Conservation (phyloP, 345 rosid genomes). For the Populus deltoides region DNA sequence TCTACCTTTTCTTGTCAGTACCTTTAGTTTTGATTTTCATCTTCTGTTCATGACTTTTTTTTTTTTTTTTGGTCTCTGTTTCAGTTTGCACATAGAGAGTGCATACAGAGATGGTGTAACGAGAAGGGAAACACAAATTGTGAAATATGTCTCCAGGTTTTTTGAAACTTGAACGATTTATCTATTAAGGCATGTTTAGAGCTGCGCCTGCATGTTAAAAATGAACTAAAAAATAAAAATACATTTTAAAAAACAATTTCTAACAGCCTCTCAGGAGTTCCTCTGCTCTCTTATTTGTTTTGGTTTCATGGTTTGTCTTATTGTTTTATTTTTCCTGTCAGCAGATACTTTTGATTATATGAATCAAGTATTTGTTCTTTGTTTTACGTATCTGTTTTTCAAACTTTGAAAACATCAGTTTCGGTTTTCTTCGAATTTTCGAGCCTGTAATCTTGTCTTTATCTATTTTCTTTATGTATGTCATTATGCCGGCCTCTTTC, state of each 20-base stretch:
- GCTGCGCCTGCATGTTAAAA: too few species aligned
- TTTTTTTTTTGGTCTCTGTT: background rate
- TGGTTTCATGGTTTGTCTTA: background rate
- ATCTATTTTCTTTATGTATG: conserved; percentile 4
- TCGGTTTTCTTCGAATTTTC: background rate
- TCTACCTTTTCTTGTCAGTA: background rate
- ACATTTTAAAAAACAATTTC: too few species aligned
- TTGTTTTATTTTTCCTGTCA: background rate
- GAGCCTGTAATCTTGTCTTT: conserved; percentile 7
- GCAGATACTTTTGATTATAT: background rate
- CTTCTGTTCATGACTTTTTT: background rate
- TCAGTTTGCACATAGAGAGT: conserved; percentile 84
- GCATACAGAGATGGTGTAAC: conserved; percentile 98
- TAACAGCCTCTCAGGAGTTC: too few species aligned
- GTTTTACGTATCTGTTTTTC: background rate
- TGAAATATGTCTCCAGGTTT: conserved; percentile 94
- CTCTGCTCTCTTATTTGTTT: background rate
- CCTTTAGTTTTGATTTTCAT: background rate
- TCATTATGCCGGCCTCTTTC: background rate
- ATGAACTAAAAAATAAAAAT: too few species aligned
- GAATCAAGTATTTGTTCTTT: background rate
- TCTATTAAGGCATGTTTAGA: too few species aligned
- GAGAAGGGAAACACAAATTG: conserved; percentile 93
- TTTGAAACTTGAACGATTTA: conserved; percentile 5
- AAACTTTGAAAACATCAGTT: conserved; percentile 1